Evolutionary conservation across 768 basidiomycete species (phyloP).

Genomic region (Fomitopsis serialis): DNA sequence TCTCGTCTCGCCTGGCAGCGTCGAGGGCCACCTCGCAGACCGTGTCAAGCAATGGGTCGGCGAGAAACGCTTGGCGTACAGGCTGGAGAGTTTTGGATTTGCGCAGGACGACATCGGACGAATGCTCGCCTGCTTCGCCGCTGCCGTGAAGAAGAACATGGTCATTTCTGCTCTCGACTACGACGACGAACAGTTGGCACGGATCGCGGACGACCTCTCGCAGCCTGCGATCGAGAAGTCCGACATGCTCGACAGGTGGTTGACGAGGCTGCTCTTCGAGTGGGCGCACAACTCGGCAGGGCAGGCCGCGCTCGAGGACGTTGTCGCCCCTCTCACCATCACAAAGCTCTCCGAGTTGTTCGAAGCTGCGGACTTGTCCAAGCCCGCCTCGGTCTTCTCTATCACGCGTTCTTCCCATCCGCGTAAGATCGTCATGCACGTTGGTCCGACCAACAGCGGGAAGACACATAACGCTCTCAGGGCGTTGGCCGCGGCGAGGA

Average conservation of each 20-base stretch:
- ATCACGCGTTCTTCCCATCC: slow-evolving; percentile 48
- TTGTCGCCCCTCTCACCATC: slow-evolving; percentile 29
- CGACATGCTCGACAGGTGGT: slow-evolving; percentile 39
- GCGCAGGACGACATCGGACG: slow-evolving; percentile 29
- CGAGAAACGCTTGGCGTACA: slow-evolving; percentile 20
- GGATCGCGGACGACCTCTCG: slow-evolving; percentile 35
- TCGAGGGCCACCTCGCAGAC: neutral
- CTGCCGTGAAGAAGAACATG: slow-evolving; percentile 26
- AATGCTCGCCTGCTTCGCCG: slow-evolving; percentile 39
- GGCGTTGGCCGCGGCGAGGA: slow-evolving; percentile 69
- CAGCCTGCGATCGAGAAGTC: slow-evolving; percentile 16
- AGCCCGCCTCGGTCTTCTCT: slow-evolving; percentile 43
- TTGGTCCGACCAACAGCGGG: slow-evolving; percentile 96
- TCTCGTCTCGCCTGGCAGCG: too few relatives aligned
- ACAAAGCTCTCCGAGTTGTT: slow-evolving; percentile 32
- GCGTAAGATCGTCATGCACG: slow-evolving; percentile 88
- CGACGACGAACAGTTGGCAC: slow-evolving; percentile 33
- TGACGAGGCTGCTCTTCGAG: slow-evolving; percentile 47
- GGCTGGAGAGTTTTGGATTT: slow-evolving; percentile 47
- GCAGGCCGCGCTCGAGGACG: slow-evolving; percentile 17
- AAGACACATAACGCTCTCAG: slow-evolving; percentile 94
- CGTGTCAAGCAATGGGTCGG: neutral
- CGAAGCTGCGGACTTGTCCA: slow-evolving; percentile 35
- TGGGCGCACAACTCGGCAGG: slow-evolving; percentile 43
- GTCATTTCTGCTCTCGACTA: slow-evolving; percentile 17